phyloP scores from a whole-genome alignment of 2,329 filamentous ascomycete genomes.

The Exophiala aquamarina region DNA sequence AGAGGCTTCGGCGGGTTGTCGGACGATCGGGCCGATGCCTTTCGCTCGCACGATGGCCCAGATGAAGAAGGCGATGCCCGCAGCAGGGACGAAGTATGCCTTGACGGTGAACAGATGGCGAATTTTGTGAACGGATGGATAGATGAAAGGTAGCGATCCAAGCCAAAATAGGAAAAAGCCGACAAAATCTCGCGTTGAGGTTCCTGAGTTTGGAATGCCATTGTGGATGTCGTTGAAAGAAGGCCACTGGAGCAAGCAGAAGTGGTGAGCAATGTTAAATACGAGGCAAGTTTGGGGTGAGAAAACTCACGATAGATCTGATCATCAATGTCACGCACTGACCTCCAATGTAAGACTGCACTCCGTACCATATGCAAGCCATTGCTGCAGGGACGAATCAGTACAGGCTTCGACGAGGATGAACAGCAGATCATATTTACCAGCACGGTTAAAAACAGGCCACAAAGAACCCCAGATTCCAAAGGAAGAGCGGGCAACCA shows the following conservation, averaged over 20 bases:
- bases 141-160: slow-evolving; percentile 25
- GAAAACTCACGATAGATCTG: slow-evolving; percentile 32
- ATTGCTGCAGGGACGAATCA: slow-evolving; percentile 68
- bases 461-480: slow-evolving; percentile 63
- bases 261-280: background rate
- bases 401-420: too few species aligned
- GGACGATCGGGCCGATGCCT: slow-evolving; percentile 79
- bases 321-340: slow-evolving; percentile 36
- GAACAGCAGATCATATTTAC: slow-evolving; percentile 64
- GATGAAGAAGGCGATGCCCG: slow-evolving; percentile 82
- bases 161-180: slow-evolving; percentile 37
- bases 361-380: slow-evolving; percentile 45
- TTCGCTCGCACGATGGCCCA: slow-evolving; percentile 82
- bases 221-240: slow-evolving; percentile 57
- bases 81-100: slow-evolving; percentile 76
- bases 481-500: slow-evolving; percentile 36
- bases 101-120: slow-evolving; percentile 91
- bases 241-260: slow-evolving; percentile 38
- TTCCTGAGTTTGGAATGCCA: slow-evolving; percentile 66
- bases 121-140: slow-evolving; percentile 33
- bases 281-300: background rate
- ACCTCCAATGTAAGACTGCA: slow-evolving; percentile 41
- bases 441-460: slow-evolving; percentile 87
- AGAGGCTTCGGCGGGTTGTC: slow-evolving; percentile 61
- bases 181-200: slow-evolving; percentile 56